Base-by-base conservation (phyloP, 129 eudicot species). In the Centaurea solstitialis region DNA sequence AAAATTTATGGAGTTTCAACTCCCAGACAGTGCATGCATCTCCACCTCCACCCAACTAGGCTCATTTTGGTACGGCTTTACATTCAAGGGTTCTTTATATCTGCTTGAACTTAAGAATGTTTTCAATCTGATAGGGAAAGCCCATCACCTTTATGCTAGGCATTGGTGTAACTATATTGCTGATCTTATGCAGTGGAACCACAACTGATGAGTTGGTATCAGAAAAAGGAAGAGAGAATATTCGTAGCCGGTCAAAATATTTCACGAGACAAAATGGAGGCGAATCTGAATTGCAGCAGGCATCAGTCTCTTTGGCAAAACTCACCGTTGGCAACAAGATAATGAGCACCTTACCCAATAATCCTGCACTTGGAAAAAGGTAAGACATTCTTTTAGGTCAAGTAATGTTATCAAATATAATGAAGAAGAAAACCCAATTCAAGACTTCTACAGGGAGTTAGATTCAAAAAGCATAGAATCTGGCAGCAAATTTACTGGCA, bases 341-440 rank as follows among this genome's bases (percentile, higher is more conserved):
- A 61, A 74, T 68, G 77, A 73, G 70, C 80, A 24, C 73, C 68
- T 38, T 37, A 45, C 83, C 79, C 82, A 64, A 41, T 43, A 80
- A 77, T 73, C 79, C 84, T 75, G 26, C 83, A 76, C 83, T 24
- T 80, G 91, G 73, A 84, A 84, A 70, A 77, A 84, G 90, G 97
- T 85, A 47, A 83, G 83, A 17, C 65, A 64, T 71, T 57, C 24
- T 81, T 38, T 38, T 70, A 76, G 5, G 40, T 12, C 74, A 43
- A 38, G 75, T 64, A 57, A 70, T 30, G 73, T 28, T 65, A 53
- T 24, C 2, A 76, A 73, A 67, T 71, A 66, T 65, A 79, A 20
- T 50, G 79, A 73, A 65, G 70, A 84, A 15, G 71, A 45, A 41
- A 24, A 64, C 23, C 26, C 37, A 38, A 68, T 24, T 11, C 40